These are phyloP conservation scores for Limonium bicolor DNA, from an alignment of 148 eudicot species.

Conservation along the genomic window DNA sequence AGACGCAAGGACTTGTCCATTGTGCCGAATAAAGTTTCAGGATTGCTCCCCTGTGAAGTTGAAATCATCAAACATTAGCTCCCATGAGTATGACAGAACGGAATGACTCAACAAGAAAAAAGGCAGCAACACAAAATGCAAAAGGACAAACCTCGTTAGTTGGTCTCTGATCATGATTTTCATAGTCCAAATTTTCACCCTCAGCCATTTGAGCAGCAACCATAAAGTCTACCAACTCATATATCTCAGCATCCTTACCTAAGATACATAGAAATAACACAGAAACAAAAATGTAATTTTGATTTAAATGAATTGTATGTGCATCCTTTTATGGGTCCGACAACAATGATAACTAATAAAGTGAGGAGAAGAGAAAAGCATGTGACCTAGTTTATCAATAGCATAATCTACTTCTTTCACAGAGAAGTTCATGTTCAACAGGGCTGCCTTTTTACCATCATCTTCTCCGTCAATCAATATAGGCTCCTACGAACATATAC, in stretches of 20 bases:
- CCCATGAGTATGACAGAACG: not conserved
- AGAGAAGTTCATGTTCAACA: slow-evolving; percentile 75
- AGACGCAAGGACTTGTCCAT: slow-evolving; percentile 76
- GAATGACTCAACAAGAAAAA: not conserved
- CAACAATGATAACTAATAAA: not conserved
- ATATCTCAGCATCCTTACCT: slow-evolving; percentile 62
- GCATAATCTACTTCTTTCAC: slow-evolving; percentile 62
- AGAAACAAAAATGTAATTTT: too few relatives aligned
- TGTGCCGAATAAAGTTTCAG: slow-evolving; percentile 69
- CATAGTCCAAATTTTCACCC: slow-evolving; percentile 22
- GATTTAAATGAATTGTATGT: too few relatives aligned
- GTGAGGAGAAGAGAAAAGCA: not conserved
- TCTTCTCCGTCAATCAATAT: slow-evolving; percentile 20
- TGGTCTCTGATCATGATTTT: slow-evolving; percentile 14
- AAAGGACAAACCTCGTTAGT: slow-evolving; percentile 33
- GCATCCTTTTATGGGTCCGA: too few relatives aligned
- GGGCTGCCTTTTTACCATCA: slow-evolving; percentile 38
- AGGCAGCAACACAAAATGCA: not conserved
- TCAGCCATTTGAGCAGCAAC: slow-evolving; percentile 76
- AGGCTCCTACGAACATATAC: slow-evolving; percentile 61
- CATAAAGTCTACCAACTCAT: slow-evolving; percentile 72
- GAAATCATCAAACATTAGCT: not conserved
- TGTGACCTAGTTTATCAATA: slow-evolving; percentile 70
- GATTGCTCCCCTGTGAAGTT: slow-evolving; percentile 36
- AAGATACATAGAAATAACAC: too few relatives aligned